Conservation (phyloP, 495 filamentous ascomycete genomes). For the Annulohypoxylon stygium region DNA sequence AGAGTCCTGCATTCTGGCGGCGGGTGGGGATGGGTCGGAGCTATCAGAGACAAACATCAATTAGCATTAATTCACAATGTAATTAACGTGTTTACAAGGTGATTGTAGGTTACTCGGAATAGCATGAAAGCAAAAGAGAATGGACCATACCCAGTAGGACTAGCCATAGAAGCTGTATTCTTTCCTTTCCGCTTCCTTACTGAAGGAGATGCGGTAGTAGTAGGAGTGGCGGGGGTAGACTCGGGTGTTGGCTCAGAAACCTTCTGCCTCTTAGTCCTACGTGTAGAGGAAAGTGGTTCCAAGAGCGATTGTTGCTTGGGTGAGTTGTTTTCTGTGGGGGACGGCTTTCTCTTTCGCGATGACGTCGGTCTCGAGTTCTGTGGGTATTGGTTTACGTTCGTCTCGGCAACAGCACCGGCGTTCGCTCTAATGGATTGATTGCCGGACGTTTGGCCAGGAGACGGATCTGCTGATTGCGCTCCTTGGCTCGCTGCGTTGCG, state of each 20-base stretch:
- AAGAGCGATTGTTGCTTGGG: conserved; percentile 44
- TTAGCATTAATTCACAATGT: conserved; percentile 28
- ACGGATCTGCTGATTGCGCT: conserved; percentile 63
- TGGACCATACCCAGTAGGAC: conserved; percentile 61
- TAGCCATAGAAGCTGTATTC: conserved; percentile 80
- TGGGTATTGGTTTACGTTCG: conserved; percentile 54
- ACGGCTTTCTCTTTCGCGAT: conserved; percentile 58
- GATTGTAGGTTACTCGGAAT: background rate
- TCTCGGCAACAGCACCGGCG: background rate
- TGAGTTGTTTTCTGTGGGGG: conserved; percentile 47
- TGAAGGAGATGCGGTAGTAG: conserved; percentile 54
- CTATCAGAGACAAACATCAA: conserved; percentile 38
- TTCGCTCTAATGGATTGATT: conserved; percentile 48
- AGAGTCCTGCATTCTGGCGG: conserved; percentile 51
- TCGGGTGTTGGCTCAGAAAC: conserved; percentile 40
- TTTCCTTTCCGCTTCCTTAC: conserved; percentile 72
- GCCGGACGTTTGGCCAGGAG: conserved; percentile 47
- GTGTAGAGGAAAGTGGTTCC: conserved; percentile 55
- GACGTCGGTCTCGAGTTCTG: conserved; percentile 55
- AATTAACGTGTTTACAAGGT: background rate
- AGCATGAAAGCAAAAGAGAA: background rate
- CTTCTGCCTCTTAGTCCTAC: conserved; percentile 69
- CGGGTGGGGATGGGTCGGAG: conserved; percentile 47
- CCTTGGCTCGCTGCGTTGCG: conserved; percentile 74
- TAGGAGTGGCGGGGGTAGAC: conserved; percentile 49